Base-by-base conservation (phyloP, 768 basidiomycete genomes). In the Exidia glandulosa region DNA sequence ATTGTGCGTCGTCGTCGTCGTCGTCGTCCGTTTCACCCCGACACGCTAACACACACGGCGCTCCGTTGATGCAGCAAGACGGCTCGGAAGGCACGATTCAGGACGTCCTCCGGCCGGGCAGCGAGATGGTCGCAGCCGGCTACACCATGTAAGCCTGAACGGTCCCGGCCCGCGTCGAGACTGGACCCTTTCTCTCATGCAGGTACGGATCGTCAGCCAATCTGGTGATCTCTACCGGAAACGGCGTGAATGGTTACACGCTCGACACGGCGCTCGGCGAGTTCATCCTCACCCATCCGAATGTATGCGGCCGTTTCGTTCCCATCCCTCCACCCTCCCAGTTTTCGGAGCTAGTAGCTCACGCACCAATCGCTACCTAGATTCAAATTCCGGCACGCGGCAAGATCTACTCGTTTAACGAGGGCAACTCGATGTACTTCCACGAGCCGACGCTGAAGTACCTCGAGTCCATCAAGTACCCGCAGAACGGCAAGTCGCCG, bases 331-430 rank as follows among this genome's bases (percentile, higher is more conserved):
- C n/a, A n/a, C n/a, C n/a, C n/a, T n/a, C n/a, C n/a, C n/a, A n/a
- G n/a, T n/a, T 31, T 50, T 56, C 23, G 12, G 62, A 33, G 36
- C 41, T 29, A 27, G 5, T 23, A n/a, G n/a, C 57, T 65, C 57
- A 61, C 59, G 29, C 57, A 57, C 59, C 57, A 30, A 16, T 58
- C 60, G 33, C 55, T 45, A 25, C 2, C 19, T 47, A 90, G 88
- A 99, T 99, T 74, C 82, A 84, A 73, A 91, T 99, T 64, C 96
- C 96, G 6, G 64, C 84, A 10, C 86, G 96, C 56, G 96, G 96
- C 65, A 98, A 98, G 77, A 99, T 99, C 69, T 99, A 99, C 77
- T 97, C 94, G 2, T 95, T 98, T 81, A 99, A 99, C 72, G 96
- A 99, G 76, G 96, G 96, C 62, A 99, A 99, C 77, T 83, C 93